Percentiles rank a stretch among this genome's conserved stretches.
Conservation (phyloP, 257 asterid genomes). For the Ophiorrhiza pumila region DNA sequence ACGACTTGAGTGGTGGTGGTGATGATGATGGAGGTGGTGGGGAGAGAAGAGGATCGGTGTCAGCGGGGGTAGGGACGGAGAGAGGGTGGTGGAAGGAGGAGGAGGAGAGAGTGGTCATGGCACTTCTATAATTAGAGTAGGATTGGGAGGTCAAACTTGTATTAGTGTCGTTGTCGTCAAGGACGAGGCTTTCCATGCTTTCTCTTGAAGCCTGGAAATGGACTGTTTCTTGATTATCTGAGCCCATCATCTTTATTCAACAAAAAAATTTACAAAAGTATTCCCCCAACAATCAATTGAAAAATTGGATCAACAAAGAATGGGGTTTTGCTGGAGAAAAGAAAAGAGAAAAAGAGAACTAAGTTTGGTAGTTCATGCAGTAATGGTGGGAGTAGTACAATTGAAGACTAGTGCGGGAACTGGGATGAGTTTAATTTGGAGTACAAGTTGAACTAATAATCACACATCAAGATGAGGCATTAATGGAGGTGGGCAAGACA, state of each 20-base stretch:
- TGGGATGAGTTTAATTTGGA: background rate
- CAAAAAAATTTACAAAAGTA: background rate
- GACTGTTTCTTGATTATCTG: conserved; percentile 29
- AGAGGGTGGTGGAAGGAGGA: conserved; percentile 37
- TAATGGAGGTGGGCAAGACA: background rate
- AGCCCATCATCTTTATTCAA: conserved; percentile 34
- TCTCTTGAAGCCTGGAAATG: conserved; percentile 21
- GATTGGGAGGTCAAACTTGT: conserved; percentile 54
- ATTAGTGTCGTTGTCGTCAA: conserved; percentile 22
- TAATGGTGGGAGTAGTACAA: background rate
- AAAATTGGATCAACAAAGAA: too few relatives aligned
- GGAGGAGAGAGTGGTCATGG: conserved; percentile 55
- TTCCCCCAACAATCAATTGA: background rate
- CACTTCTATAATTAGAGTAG: conserved; percentile 61
- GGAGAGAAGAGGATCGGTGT: conserved; percentile 61
- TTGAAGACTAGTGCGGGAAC: background rate
- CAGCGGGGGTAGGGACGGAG: conserved; percentile 43
- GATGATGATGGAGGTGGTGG: conserved; percentile 26
- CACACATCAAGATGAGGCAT: too few relatives aligned
- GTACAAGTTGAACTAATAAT: too few relatives aligned
- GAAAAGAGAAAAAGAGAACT: too few relatives aligned
- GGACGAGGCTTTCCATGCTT: conserved; percentile 60
- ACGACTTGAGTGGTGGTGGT: background rate
- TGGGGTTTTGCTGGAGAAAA: too few relatives aligned
- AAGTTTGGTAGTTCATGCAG: conserved; percentile 5